Evolutionary conservation across 2,329 filamentous ascomycete genomes (phyloP), one percentile per base, ranked within the genome.

Genomic region (Colletotrichum sp.): DNA sequence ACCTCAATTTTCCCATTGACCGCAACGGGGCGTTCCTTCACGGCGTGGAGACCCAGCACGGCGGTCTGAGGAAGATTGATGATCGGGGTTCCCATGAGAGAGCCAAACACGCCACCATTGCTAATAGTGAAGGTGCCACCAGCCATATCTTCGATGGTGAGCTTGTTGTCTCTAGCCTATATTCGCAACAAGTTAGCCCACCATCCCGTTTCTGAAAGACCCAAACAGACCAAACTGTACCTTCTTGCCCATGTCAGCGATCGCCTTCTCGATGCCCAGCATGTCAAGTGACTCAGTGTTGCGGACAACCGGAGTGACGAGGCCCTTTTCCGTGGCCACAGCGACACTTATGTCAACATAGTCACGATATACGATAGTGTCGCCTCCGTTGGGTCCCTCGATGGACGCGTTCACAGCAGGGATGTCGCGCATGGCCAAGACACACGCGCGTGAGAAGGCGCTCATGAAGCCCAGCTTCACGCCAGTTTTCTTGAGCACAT

Each of bases 381-480:
- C 97, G 75, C 97, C 97, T 63, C 96, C 95, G 81, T 96, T 95
- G 67, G 96, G 95, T 12, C 97, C 97, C 84, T 99, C 97, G 79
- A 99, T 99, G 48, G 96, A 98, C 27, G 96, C 97, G 82, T 99
- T 99, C 81, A 98, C 95, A 3, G 93, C 94, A 15, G 96, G 97
- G n/a, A 98, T 89, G 78, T 98, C 96, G 82, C 94, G 94, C 95
- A 98, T 98, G 74, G 97, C 97, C 76, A 98, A 89, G 60, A 98
- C 93, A 80, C 92, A 95, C 64, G 97, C 97, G 78, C 94, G 94
- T 6, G 96, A 95, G 87, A 99, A 99, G 72, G 96, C 96, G 84
- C 96, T 97, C 96, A 99, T 98, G 89, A 98, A 99, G n/a, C 97
- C 97, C 70, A 99, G 93, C 90, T 98, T 99, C 74, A 98, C 94